Base-by-base conservation (phyloP, 2,329 filamentous ascomycete species). In the Cytospora chrysosperma region DNA sequence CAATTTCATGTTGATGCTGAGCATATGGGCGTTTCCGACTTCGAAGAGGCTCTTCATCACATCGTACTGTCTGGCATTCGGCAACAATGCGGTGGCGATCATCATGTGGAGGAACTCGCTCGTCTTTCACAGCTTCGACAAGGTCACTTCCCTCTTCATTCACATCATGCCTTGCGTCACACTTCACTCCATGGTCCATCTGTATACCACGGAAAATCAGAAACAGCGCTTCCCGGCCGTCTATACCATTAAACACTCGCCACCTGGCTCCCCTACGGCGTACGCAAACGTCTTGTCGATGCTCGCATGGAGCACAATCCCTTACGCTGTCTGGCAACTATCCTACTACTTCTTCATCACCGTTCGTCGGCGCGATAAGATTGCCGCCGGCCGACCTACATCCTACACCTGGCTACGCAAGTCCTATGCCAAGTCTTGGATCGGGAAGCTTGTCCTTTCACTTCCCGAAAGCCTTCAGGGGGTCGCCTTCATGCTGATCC, bases 71-170 rank as follows among this genome's bases (percentile, higher is more conserved):
- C 82, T 99, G 37, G 91, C 93, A 12, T 96, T 92, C 73, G 95
- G 95, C 67, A 99, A 99, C 77, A 99, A 99, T 73, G 95, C 95
- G 24, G 88, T 97, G 54, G 95, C 95, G 15, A 98, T 99, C 75
- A 93, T 95, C 73, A 95, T 99, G 93, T 99, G 95, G 95, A 88
- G 95, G 68, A 99, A 99, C 75, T 97, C 93, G 34, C 85, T 99
- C 72, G 95, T 99, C 54, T 99, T 99, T 76, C 95, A 99, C 81
- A 96, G 92, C 73, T 88, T 99, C 77, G 95, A 99, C 82, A 99
- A 99, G 77, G 93, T 98, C 66, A 96, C 93, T 15, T 95, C 92
- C 74, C 83, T 99, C n/a, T 99, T 99, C 79, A 97, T 99, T 70
- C 95, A 99, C 76, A 96, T 99, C 72, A 99, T 99, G 94, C 95